Percentiles rank a stretch among this genome's conserved stretches.
These are phyloP conservation scores for Exutisphaerella laricina DNA, from an alignment of 2,329 filamentous ascomycete genomes.

Conservation along the genomic window DNA sequence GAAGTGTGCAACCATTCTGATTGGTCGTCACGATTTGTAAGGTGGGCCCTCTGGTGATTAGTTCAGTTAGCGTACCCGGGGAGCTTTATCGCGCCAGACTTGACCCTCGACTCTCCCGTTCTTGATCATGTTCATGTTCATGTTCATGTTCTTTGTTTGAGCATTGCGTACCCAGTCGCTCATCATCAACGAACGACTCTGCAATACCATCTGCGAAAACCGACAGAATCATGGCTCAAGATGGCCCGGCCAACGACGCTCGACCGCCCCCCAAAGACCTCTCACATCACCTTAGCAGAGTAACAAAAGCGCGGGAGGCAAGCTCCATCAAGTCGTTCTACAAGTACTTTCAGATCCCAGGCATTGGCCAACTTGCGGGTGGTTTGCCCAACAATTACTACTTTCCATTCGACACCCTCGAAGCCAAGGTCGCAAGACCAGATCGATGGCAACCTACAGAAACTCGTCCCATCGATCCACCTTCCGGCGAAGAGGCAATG, in stretches of 20 bases:
- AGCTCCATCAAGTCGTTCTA: conserved; percentile 77
- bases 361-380: conserved; percentile 57
- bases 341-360: conserved; percentile 67
- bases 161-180: neutral
- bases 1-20: neutral
- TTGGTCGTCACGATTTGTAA: conserved; percentile 1
- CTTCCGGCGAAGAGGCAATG: conserved; percentile 33
- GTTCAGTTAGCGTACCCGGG: neutral
- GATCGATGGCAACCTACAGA: conserved; percentile 67
- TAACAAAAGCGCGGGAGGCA: conserved; percentile 58
- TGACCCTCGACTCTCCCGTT: neutral
- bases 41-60: too few relatives aligned
- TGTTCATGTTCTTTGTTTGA: neutral
- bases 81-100: neutral
- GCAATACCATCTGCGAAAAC: neutral
- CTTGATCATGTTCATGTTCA: neutral
- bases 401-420: conserved; percentile 88
- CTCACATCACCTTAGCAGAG: conserved; percentile 69
- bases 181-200: neutral
- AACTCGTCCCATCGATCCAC: conserved; percentile 52
- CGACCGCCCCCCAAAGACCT: conserved; percentile 61
- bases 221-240: neutral
- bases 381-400: conserved; percentile 71
- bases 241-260: conserved; percentile 16
- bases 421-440: conserved; percentile 70